These are phyloP conservation scores for Ganoderma meredithae DNA, from an alignment of 1,284 basidiomycete genomes.

Conservation along the genomic window DNA sequence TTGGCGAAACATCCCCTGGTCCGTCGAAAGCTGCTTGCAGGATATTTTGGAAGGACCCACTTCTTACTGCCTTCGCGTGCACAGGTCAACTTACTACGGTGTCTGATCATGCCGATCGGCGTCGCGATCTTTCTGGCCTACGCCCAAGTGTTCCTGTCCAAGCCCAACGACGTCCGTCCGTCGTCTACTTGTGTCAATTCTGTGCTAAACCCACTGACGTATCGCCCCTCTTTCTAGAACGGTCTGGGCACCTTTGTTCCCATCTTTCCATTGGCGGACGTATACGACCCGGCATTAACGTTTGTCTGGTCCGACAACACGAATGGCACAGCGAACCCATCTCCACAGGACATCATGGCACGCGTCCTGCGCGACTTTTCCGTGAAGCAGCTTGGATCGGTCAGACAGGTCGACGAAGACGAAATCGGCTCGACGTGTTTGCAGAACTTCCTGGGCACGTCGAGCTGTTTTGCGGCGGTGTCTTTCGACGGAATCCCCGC, in stretches of 20 bases:
- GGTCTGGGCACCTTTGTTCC: constrained; percentile 65
- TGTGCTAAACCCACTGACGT: neutral
- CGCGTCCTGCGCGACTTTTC: constrained; percentile 59
- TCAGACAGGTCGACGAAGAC: constrained; percentile 54
- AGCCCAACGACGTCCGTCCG: constrained; percentile 60
- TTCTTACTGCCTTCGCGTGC: neutral
- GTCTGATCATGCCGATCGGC: constrained; percentile 72
- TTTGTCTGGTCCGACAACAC: constrained; percentile 73
- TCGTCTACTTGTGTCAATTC: constrained; percentile 18
- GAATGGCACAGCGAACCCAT: constrained; percentile 54
- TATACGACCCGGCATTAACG: constrained; percentile 58
- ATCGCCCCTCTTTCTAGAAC: constrained; percentile 50
- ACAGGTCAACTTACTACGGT: constrained; percentile 71
- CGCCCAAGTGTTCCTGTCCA: constrained; percentile 63
- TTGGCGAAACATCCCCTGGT: constrained; percentile 69
- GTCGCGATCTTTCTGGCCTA: constrained; percentile 75
- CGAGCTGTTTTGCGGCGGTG: constrained; percentile 75
- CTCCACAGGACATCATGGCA: constrained; percentile 64
- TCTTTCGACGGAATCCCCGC: constrained; percentile 58
- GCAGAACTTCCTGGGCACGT: constrained; percentile 75
- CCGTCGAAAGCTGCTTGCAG: neutral
- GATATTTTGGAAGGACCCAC: neutral
- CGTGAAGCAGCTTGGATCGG: constrained; percentile 48
- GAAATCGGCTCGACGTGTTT: constrained; percentile 68
- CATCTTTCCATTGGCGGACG: constrained; percentile 54